Evolutionary conservation across 202 grass and related monocot species (phyloP), one percentile per base, ranked within the genome.

Genomic region (Setaria viridis): DNA sequence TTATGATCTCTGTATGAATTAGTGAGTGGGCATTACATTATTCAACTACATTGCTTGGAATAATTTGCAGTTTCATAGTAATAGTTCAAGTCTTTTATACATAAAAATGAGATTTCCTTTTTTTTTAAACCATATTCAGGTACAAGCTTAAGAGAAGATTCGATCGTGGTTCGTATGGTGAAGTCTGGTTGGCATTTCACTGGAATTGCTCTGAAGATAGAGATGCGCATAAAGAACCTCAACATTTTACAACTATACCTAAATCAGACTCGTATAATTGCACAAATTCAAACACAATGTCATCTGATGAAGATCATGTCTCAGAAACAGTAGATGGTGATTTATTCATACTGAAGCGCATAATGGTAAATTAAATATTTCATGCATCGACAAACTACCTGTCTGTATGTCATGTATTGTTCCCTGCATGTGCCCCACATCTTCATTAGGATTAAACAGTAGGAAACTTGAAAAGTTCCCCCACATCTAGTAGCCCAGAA

Each of bases 321-420:
- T 86, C 84, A 74, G 72, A 88, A 84, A 80, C 67, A 78, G 72
- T 80, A 65, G 88, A 95, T 87, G 88, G 71, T 37, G 88, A 98
- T 92, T 91, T 98, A 90, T 98, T 94, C 84, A 95, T 98, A 94
- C 78, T 98, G 76, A 98, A 98, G 93, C 93, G 96, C 75, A 98
- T 98, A 91, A 98, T 98, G 96, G 96, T 95, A 94, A 70, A 46
- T 33, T 19, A 37, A 87, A 20, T 77, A 48, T 71, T 57, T 68
- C 69, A 15, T 88, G 42, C 47, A 53, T 67, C 71, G 51, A 17
- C 67, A 21, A 76, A 70, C 11, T 70, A 55, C 39, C n/a, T 85
- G 9, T 32, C 12, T 71, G 57, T 75, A 60, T 90, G 21, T 34
- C 35, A 39, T 80, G 4, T 79, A 39, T 13, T 56, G 8, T 35